phyloP scores from a whole-genome alignment of 1,284 basidiomycete species.

The Leucoagaricus sp. region DNA sequence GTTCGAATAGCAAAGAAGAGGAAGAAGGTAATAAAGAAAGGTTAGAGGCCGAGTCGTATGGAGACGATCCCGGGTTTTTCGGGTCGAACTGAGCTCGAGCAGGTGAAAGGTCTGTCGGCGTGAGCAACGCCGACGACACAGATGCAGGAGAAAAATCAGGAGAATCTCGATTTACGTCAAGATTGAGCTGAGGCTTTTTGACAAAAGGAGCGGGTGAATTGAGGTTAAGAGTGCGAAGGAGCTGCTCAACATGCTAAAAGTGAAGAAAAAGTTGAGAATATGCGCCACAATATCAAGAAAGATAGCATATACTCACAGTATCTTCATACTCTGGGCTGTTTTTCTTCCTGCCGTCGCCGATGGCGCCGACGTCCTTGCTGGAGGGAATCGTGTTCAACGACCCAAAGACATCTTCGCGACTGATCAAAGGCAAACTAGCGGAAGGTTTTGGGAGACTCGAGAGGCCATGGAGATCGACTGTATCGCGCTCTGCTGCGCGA shows the following conservation, averaged over 20 bases:
- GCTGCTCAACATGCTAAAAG: constrained; percentile 70
- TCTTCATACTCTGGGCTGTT: constrained; percentile 55
- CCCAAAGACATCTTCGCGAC: constrained; percentile 66
- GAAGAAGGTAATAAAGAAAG: constrained; percentile 34
- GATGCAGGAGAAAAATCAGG: constrained; percentile 71
- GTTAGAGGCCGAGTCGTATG: constrained; percentile 43
- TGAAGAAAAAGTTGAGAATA: constrained; percentile 20
- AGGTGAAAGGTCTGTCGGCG: constrained; percentile 70
- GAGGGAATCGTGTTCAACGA: constrained; percentile 35
- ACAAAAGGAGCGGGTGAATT: constrained; percentile 63
- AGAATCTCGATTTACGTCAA: constrained; percentile 48
- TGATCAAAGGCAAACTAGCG: constrained; percentile 29
- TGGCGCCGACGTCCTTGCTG: constrained; percentile 62
- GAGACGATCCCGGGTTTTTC: constrained; percentile 43
- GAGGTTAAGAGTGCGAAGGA: constrained; percentile 72
- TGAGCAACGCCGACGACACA: constrained; percentile 61
- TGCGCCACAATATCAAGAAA: constrained; percentile 22
- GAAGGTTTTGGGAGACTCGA: constrained; percentile 21
- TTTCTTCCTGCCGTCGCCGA: constrained; percentile 74
- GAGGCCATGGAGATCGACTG: constrained; percentile 23
- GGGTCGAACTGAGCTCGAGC: constrained; percentile 54
- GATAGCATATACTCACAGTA: constrained; percentile 40
- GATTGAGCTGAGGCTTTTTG: constrained; percentile 46
- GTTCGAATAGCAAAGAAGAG: constrained; percentile 46
- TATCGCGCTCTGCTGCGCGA: constrained; percentile 44